phyloP scores from a whole-genome alignment of 2,329 filamentous ascomycete genomes.

The Fusarium virguliforme region DNA sequence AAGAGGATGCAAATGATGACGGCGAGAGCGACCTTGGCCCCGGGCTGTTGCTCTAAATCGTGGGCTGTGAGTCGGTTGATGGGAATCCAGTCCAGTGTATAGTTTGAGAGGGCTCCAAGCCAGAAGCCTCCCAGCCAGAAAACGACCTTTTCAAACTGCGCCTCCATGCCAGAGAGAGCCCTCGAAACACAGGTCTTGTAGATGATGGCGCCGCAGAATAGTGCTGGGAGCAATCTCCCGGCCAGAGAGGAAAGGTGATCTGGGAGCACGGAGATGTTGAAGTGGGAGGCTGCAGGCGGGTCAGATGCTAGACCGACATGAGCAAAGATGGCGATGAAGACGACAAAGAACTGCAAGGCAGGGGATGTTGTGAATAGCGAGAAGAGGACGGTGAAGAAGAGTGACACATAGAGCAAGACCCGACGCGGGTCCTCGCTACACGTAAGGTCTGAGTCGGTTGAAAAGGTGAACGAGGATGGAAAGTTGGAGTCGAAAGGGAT shows the following conservation, averaged over 20 bases:
- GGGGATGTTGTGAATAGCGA: background rate
- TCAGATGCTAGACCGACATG: background rate
- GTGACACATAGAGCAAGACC: background rate
- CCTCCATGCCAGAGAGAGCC: background rate
- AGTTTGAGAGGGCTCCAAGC: conserved; percentile 2
- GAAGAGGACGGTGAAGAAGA: background rate
- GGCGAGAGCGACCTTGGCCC: background rate
- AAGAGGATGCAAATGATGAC: conserved; percentile 3
- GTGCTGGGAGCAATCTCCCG: background rate
- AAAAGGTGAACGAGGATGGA: background rate
- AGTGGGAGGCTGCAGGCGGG: background rate
- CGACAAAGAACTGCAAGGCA: background rate
- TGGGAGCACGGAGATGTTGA: background rate
- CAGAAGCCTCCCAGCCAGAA: conserved; percentile 1
- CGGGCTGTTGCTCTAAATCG: conserved; percentile 4
- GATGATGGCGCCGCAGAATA: background rate
- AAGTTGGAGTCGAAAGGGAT: background rate
- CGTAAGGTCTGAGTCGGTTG: background rate
- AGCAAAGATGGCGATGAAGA: background rate
- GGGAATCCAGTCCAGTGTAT: background rate
- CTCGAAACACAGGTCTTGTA: conserved; percentile 5
- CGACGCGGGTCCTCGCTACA: background rate
- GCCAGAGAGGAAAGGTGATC: conserved; percentile 1
- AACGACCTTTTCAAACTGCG: background rate
- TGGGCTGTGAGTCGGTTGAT: conserved; percentile 2